phyloP scores from a whole-genome alignment of 2,329 filamentous ascomycete species.

The Epichloe bromicola region DNA sequence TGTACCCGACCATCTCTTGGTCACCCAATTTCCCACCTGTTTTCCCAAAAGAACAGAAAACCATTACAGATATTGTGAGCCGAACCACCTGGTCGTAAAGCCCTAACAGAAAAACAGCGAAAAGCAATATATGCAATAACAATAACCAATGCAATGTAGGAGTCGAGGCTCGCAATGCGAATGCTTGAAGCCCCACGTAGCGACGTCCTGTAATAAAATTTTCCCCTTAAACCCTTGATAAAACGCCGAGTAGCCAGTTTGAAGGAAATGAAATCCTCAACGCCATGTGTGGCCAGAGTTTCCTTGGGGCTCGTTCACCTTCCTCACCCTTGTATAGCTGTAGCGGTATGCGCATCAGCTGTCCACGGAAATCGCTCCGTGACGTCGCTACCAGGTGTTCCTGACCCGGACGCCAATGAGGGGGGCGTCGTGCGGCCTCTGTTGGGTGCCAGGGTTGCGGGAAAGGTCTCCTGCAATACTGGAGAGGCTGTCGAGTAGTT shows the following conservation, averaged over 20 bases:
- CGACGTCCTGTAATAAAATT: neutral
- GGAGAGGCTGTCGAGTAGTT: slow-evolving; percentile 3
- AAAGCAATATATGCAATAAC: neutral
- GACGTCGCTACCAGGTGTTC: slow-evolving; percentile 30
- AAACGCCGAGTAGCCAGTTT: slow-evolving; percentile 3
- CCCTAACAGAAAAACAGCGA: slow-evolving; percentile 6
- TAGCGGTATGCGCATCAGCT: slow-evolving; percentile 34
- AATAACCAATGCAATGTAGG: neutral
- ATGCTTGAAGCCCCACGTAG: neutral
- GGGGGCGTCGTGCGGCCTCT: slow-evolving; percentile 28
- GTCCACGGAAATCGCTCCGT: slow-evolving; percentile 34
- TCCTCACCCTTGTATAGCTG: slow-evolving; percentile 31
- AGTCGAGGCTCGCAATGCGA: neutral
- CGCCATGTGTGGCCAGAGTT: neutral
- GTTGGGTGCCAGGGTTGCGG: neutral
- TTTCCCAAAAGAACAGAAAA: neutral
- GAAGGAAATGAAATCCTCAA: neutral
- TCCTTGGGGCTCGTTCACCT: too few relatives aligned
- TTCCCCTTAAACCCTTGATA: neutral
- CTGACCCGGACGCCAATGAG: slow-evolving; percentile 32
- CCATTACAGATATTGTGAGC: neutral
- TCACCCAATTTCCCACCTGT: neutral
- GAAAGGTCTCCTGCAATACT: slow-evolving; percentile 7
- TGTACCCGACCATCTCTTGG: neutral
- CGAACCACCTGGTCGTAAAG: slow-evolving; percentile 11